Percentiles rank a stretch among this genome's conserved stretches.
Evolutionary conservation across 1,284 basidiomycete species (phyloP).

Genomic region (Rhodotorula sp.): DNA sequence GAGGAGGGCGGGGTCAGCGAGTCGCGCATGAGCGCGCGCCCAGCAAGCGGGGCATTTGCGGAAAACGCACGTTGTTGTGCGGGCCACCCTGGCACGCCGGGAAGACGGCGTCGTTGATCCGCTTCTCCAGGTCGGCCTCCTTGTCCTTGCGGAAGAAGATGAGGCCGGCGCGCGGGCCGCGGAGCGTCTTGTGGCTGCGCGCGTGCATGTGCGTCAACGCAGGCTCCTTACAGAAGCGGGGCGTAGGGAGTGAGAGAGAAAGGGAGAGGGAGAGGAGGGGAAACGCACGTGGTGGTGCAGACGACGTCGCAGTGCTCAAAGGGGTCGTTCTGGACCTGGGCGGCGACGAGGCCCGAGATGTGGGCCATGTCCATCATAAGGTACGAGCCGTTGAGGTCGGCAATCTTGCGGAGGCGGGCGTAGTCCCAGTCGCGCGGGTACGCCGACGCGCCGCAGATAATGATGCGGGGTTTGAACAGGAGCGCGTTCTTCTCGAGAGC

Average conservation of each 20-base stretch:
- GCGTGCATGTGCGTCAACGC: slow-evolving; percentile 44
- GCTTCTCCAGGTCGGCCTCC: slow-evolving; percentile 83
- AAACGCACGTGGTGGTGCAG: slow-evolving; percentile 76
- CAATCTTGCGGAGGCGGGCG: slow-evolving; percentile 73
- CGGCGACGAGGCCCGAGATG: slow-evolving; percentile 93
- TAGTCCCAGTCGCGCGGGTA: slow-evolving; percentile 99
- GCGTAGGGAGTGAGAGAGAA: neutral
- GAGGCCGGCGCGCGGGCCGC: slow-evolving; percentile 95
- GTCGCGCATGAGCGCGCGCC: too few relatives aligned
- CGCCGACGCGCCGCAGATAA: slow-evolving; percentile 98
- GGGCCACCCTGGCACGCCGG: slow-evolving; percentile 99
- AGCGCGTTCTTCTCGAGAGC: slow-evolving; percentile 82
- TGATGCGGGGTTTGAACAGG: slow-evolving; percentile 92
- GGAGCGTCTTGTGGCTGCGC: slow-evolving; percentile 85
- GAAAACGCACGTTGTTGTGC: slow-evolving; percentile 74
- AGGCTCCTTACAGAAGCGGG: neutral
- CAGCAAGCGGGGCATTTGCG: too few relatives aligned
- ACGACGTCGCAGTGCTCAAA: slow-evolving; percentile 98
- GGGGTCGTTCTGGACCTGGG: slow-evolving; percentile 86
- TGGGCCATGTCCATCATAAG: slow-evolving; percentile 89
- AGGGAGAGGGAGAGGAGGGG: slow-evolving; percentile 50
- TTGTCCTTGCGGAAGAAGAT: slow-evolving; percentile 99
- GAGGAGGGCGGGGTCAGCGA: too few relatives aligned
- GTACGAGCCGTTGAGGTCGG: slow-evolving; percentile 86
- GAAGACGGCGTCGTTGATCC: slow-evolving; percentile 98